These are phyloP conservation scores for Prunus fruticosa DNA, from an alignment of 306 rosid genomes.

Conservation along the genomic window DNA sequence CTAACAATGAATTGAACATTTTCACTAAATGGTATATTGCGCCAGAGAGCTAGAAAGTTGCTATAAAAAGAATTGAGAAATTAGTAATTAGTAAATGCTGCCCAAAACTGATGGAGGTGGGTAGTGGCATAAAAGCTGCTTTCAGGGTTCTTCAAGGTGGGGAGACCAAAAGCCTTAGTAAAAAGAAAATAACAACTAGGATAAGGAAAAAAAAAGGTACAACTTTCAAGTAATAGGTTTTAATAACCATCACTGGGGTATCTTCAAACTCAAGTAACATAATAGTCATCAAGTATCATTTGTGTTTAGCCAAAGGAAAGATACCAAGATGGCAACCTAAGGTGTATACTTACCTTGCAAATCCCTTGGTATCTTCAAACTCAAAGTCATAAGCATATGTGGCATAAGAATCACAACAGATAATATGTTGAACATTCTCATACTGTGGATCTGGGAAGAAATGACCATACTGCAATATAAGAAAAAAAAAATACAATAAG, in stretches of 20 bases:
- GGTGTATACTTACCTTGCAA: slow-evolving; percentile 62
- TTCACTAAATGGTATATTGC: not conserved
- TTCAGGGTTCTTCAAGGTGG: not conserved
- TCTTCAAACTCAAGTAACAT: not conserved
- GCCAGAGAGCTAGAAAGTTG: not conserved
- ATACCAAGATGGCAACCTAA: not conserved
- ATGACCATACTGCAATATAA: slow-evolving; percentile 87
- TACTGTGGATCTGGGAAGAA: slow-evolving; percentile 98
- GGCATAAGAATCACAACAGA: slow-evolving; percentile 95
- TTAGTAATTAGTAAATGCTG: not conserved
- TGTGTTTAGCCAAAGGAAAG: not conserved
- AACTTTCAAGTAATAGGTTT: not conserved
- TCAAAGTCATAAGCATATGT: slow-evolving; percentile 95
- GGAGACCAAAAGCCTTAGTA: not conserved
- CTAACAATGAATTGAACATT: not conserved
- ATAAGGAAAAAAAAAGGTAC: not conserved
- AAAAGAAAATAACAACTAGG: not conserved
- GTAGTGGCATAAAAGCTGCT: not conserved
- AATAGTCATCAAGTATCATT: slow-evolving; percentile 1
- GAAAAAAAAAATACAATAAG: slow-evolving; percentile 24
- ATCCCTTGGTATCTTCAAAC: slow-evolving; percentile 78
- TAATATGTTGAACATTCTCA: slow-evolving; percentile 94
- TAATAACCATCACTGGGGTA: not conserved
- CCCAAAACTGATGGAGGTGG: not conserved
- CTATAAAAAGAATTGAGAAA: not conserved